A percentile compares a stretch with the other conserved stretches of the same genome.
phyloP scores from a whole-genome alignment of 352 stramenopile genomes.

The Phytophthora idaei region DNA sequence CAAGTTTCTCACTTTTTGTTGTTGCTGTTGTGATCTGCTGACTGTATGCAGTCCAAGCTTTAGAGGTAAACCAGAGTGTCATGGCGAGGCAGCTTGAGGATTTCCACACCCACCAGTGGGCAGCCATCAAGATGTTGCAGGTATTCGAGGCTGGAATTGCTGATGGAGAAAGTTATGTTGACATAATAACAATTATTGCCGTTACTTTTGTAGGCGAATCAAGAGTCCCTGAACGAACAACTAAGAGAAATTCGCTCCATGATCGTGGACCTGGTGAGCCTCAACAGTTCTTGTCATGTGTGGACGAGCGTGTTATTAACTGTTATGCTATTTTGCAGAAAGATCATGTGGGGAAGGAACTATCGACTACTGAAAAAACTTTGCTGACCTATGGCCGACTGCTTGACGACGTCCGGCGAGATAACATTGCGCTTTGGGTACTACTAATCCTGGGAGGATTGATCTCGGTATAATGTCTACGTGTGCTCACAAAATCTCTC shows the following conservation, averaged over 20 bases:
- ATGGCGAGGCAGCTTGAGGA: slow-evolving; percentile 66
- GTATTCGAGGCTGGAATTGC: slow-evolving; percentile 16
- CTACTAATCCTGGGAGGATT: not conserved
- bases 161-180: not conserved
- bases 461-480: not conserved
- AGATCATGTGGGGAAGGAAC: slow-evolving; percentile 39
- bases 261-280: slow-evolving; percentile 52
- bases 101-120: slow-evolving; percentile 49
- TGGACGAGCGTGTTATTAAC: not conserved
- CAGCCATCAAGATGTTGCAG: slow-evolving; percentile 48
- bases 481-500: not conserved
- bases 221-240: slow-evolving; percentile 55
- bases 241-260: slow-evolving; percentile 59
- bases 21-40: not conserved
- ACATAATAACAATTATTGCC: slow-evolving; percentile 10
- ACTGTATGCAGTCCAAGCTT: slow-evolving; percentile 58
- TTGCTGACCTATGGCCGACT: slow-evolving; percentile 39
- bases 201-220: slow-evolving; percentile 37
- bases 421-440: slow-evolving; percentile 63
- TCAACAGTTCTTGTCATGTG: not conserved
- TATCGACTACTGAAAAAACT: slow-evolving; percentile 38
- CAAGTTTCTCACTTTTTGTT: not conserved
- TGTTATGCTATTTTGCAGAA: slow-evolving; percentile 34
- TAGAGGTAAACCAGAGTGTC: slow-evolving; percentile 72
- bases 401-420: slow-evolving; percentile 48